Percentiles rank a stretch among this genome's conserved stretches.
Conservation (phyloP, 441 rosid genomes). For the Populus trichocarpa region DNA sequence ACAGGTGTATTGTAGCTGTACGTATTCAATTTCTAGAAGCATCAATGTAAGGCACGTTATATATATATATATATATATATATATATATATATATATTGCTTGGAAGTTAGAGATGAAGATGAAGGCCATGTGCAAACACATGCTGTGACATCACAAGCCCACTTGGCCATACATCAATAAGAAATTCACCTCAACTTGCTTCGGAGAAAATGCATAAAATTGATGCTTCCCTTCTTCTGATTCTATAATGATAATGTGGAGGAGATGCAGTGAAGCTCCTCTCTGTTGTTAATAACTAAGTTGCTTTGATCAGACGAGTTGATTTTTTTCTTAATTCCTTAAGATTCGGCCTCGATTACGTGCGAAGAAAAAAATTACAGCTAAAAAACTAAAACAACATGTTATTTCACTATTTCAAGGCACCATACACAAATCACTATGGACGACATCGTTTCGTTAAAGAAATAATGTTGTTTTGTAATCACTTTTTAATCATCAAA, state of each 20-base stretch:
- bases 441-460: not conserved
- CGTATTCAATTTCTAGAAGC: too few relatives aligned
- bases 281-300: not conserved
- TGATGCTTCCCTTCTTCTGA: not conserved
- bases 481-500: not conserved
- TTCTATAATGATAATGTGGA: not conserved
- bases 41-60: too few relatives aligned
- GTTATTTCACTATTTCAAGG: not conserved
- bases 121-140: not conserved
- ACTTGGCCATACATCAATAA: not conserved
- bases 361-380: not conserved
- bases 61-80: too few relatives aligned
- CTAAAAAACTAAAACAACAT: not conserved
- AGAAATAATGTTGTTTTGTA: not conserved
- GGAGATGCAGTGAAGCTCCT: not conserved
- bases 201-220: not conserved
- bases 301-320: not conserved
- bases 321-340: not conserved
- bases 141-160: not conserved
- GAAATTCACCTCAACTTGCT: not conserved
- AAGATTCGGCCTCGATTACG: not conserved
- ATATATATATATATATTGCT: too few relatives aligned
- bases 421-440: not conserved
- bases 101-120: not conserved
- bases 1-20: too few relatives aligned